These are phyloP conservation scores for Flammula alnicola DNA, from an alignment of 1,284 basidiomycete species.

Conservation along the genomic window DNA sequence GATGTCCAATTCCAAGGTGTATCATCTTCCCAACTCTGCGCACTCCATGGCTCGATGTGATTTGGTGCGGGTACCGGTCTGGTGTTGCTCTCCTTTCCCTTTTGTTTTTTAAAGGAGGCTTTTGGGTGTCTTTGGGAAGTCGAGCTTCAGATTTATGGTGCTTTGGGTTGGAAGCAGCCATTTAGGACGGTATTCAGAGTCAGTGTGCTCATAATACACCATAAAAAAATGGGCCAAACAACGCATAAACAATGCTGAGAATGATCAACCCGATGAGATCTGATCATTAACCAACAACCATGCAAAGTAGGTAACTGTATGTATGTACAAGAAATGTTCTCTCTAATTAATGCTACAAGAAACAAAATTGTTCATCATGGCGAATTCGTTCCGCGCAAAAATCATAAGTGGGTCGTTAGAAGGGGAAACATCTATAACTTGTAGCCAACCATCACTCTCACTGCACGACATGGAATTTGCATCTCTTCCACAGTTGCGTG, in stretches of 20 bases:
- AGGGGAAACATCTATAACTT: constrained; percentile 41
- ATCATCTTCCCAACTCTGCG: constrained; percentile 23
- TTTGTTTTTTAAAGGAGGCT: constrained; percentile 38
- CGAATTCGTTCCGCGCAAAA: neutral
- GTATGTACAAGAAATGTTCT: too few species aligned
- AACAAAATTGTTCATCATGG: neutral
- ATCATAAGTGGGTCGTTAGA: constrained; percentile 10
- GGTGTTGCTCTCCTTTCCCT: constrained; percentile 41
- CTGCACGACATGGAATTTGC: constrained; percentile 58
- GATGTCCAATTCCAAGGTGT: constrained; percentile 69
- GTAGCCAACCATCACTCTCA: constrained; percentile 66
- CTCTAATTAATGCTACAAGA: too few species aligned
- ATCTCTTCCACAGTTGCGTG: constrained; percentile 58
- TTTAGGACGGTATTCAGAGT: constrained; percentile 19
- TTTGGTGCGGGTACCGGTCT: constrained; percentile 18
- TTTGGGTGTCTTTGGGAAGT: constrained; percentile 27
- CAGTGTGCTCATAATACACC: constrained; percentile 20
- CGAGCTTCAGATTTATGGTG: constrained; percentile 15
- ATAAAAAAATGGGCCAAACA: constrained; percentile 41
- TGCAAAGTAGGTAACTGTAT: too few species aligned
- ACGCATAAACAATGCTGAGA: constrained; percentile 30
- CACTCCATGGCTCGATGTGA: constrained; percentile 17
- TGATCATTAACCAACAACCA: neutral
- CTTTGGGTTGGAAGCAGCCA: constrained; percentile 30
- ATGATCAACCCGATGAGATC: too few species aligned